A percentile compares a stretch with the other conserved stretches of the same genome.
Conservation (phyloP, 2,329 filamentous ascomycete species). For the Aspergillus ochraceoroseus region DNA sequence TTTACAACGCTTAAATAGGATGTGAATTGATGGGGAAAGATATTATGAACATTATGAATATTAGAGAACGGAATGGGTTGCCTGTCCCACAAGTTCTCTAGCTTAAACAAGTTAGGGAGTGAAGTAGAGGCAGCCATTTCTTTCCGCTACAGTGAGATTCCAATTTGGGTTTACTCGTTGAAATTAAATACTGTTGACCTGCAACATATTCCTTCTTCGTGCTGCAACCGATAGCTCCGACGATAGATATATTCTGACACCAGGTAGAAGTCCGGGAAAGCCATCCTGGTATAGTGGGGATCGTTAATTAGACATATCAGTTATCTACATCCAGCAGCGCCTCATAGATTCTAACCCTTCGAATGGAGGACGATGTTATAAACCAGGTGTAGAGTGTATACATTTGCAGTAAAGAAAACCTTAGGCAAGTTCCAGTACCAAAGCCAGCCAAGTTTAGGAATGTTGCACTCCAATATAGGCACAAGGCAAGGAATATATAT, state of each 20-base stretch:
- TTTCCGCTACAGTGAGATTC: neutral
- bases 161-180: neutral
- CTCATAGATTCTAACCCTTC: too few species aligned
- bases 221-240: neutral
- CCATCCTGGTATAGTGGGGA: too few species aligned
- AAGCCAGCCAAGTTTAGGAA: too few species aligned
- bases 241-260: neutral
- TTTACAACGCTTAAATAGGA: constrained; percentile 50
- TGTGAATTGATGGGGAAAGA: neutral
- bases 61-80: constrained; percentile 5
- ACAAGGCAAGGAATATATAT: constrained; percentile 4
- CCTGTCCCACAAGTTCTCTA: neutral
- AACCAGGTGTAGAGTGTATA: neutral
- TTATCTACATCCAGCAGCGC: too few species aligned
- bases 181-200: constrained; percentile 4
- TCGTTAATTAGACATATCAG: too few species aligned
- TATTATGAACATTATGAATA: constrained; percentile 20
- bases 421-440: too few species aligned
- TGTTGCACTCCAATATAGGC: neutral
- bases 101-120: neutral
- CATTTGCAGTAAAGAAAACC: neutral
- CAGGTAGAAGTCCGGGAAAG: neutral
- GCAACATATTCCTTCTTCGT: neutral
- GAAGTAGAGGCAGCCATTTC: neutral
- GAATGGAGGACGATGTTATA: too few species aligned